phyloP scores from a whole-genome alignment of 257 asterid genomes.

The Cruciata laevipes region DNA sequence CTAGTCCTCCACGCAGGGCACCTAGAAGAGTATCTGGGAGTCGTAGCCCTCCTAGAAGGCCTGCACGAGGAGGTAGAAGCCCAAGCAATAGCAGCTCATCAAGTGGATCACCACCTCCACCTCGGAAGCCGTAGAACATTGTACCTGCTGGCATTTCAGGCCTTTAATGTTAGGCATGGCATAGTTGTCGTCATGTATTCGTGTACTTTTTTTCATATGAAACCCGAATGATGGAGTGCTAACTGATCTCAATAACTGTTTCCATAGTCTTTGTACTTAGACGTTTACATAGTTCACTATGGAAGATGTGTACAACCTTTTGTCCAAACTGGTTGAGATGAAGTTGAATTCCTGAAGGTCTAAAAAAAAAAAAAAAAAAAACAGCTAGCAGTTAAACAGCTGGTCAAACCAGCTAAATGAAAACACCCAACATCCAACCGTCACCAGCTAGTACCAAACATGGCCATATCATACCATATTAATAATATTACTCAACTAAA shows the following conservation, averaged over 20 bases:
- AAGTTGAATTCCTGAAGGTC: background rate
- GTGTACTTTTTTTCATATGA: background rate
- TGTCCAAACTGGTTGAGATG: background rate
- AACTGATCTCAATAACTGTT: background rate
- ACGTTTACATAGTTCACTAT: too few relatives aligned
- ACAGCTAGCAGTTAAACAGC: too few relatives aligned
- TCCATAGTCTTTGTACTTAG: background rate
- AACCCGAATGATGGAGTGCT: background rate
- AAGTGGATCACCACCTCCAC: conserved; percentile 33
- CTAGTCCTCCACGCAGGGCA: conserved; percentile 43
- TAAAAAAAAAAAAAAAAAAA: too few relatives aligned
- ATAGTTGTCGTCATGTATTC: background rate
- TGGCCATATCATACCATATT: too few relatives aligned
- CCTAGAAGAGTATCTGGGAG: conserved; percentile 37
- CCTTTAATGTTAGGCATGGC: too few relatives aligned
- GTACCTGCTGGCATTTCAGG: too few relatives aligned
- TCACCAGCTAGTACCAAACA: too few relatives aligned
- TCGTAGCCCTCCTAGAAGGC: conserved; percentile 48
- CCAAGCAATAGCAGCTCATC: conserved; percentile 34
- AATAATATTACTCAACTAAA: too few relatives aligned
- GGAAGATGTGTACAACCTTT: background rate
- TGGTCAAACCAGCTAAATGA: too few relatives aligned
- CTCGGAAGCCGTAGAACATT: conserved; percentile 19
- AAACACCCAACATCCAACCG: too few relatives aligned
- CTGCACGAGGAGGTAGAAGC: conserved; percentile 40